These are phyloP conservation scores for Leishmania guyanensis DNA, from an alignment of 208 protist species.

Conservation along the genomic window DNA sequence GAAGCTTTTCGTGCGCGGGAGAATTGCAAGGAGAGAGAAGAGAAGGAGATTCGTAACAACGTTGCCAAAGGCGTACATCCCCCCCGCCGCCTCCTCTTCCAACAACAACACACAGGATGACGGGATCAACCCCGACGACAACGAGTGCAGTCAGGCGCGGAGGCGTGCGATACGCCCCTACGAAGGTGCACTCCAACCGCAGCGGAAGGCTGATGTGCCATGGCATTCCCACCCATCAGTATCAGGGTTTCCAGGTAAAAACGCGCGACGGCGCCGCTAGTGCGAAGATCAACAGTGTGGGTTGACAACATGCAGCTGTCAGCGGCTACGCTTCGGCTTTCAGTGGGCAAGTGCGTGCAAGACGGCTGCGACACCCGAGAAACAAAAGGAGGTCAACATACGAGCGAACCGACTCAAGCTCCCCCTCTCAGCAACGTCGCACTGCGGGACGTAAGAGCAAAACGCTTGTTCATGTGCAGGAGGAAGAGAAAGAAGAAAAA, in stretches of 20 bases:
- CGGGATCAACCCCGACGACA: background rate
- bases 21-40: background rate
- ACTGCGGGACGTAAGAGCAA: background rate
- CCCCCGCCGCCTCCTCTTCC: background rate
- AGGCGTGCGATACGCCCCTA: background rate
- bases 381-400: background rate
- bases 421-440: background rate
- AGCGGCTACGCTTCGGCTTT: background rate
- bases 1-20: background rate
- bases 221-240: background rate
- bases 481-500: background rate
- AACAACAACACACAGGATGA: background rate
- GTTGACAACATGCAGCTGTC: background rate
- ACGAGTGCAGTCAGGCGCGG: background rate
- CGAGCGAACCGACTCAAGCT: background rate
- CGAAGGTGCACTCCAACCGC: slow-evolving; percentile 4
- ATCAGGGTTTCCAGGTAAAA: background rate
- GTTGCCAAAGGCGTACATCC: background rate
- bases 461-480: background rate
- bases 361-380: background rate
- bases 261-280: background rate
- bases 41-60: background rate
- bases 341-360: background rate
- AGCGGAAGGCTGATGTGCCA: background rate
- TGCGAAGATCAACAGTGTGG: no score